These are phyloP conservation scores for Herpetomonas samuelpessoai DNA, from an alignment of 208 protist genomes.

Conservation along the genomic window DNA sequence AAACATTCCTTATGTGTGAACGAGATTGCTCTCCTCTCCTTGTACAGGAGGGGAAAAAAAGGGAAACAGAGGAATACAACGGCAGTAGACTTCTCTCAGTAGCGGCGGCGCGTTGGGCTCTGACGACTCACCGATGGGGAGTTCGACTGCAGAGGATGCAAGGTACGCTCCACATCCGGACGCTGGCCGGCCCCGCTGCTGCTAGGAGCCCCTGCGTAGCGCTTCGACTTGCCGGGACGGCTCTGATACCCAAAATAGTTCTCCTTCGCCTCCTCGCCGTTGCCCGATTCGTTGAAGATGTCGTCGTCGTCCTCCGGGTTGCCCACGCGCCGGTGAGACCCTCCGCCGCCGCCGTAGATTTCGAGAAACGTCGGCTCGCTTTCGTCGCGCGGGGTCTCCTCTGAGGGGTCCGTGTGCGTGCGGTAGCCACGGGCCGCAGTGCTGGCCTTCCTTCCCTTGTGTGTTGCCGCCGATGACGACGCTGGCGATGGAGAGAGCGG, in stretches of 20 bases:
- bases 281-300: slow-evolving; percentile 21
- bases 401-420: background rate
- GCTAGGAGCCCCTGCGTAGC: background rate
- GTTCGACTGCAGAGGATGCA: slow-evolving; percentile 53
- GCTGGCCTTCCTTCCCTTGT: background rate
- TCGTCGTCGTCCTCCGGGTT: slow-evolving; percentile 19
- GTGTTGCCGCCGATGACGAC: no score
- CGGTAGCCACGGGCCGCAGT: background rate
- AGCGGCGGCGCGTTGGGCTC: slow-evolving; percentile 34
- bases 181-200: background rate
- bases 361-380: background rate
- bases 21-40: no score
- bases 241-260: slow-evolving; percentile 1
- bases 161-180: slow-evolving; percentile 47
- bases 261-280: slow-evolving; percentile 4
- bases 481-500: no score
- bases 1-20: no score
- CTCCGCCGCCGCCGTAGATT: background rate
- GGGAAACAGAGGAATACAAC: no score
- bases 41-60: no score
- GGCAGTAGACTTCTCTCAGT: slow-evolving; percentile 3
- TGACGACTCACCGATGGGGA: slow-evolving; percentile 36
- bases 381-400: background rate
- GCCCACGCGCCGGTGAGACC: slow-evolving; percentile 7
- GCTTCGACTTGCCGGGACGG: background rate